phyloP scores from a whole-genome alignment of 768 basidiomycete genomes.

The Leccinum arenicola region DNA sequence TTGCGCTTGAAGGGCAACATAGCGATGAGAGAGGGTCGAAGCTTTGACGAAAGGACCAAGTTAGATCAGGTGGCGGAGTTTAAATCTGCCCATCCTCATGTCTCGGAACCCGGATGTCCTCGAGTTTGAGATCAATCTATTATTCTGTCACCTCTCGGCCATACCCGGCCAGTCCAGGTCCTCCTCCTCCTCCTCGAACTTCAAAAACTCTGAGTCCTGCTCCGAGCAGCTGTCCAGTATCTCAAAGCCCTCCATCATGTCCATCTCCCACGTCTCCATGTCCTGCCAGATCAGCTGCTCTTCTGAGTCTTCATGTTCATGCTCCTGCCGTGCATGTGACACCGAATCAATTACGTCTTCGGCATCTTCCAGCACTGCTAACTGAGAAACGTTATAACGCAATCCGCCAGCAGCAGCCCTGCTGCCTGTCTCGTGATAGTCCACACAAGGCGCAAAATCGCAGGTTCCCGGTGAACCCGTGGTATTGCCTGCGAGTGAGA shows the following conservation, averaged over 20 bases:
- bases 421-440: conserved; percentile 13
- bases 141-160: background rate
- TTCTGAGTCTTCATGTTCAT: background rate
- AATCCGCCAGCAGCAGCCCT: conserved; percentile 12
- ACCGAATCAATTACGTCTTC: conserved; percentile 3
- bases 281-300: conserved; percentile 16
- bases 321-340: conserved; percentile 15
- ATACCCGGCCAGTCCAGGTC: conserved; percentile 5
- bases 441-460: conserved; percentile 9
- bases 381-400: conserved; percentile 13
- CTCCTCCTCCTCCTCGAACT: conserved; percentile 13
- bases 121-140: conserved; percentile 21
- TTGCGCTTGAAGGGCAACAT: conserved; percentile 83
- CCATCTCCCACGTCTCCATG: conserved; percentile 1
- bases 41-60: conserved; percentile 7
- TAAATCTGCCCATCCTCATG: conserved; percentile 25
- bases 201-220: conserved; percentile 17
- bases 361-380: conserved; percentile 18
- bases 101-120: conserved; percentile 19
- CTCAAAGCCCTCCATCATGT: conserved; percentile 12
- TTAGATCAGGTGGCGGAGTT: conserved; percentile 26
- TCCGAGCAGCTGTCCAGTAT: conserved; percentile 3
- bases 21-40: conserved; percentile 25
- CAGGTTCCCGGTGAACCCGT: conserved; percentile 13
- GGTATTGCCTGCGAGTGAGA: conserved; percentile 17